These are phyloP conservation scores for Pugionium dolabratum DNA, from an alignment of 345 rosid species.

Conservation along the genomic window DNA sequence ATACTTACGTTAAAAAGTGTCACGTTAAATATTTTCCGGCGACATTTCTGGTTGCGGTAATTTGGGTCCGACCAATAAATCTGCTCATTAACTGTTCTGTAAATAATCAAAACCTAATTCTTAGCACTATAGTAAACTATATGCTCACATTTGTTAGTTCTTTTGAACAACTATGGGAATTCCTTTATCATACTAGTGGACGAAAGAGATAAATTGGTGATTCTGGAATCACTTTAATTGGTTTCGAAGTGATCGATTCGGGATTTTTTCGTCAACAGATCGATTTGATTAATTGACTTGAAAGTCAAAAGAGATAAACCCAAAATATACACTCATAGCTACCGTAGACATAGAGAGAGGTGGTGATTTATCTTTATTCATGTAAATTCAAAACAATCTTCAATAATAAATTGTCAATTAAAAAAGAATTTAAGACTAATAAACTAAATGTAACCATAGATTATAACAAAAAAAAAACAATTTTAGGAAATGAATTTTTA, in stretches of 20 bases:
- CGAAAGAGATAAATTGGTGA: slow-evolving; percentile 17
- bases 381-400: not conserved
- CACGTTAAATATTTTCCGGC: not conserved
- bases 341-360: slow-evolving; percentile 23
- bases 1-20: slow-evolving; percentile 25
- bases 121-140: slow-evolving; percentile 14
- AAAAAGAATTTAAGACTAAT: no score
- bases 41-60: slow-evolving; percentile 31
- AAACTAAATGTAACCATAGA: no score
- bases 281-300: slow-evolving; percentile 30
- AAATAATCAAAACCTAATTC: slow-evolving; percentile 19
- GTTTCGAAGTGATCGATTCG: slow-evolving; percentile 35
- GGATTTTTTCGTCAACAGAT: no score
- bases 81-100: slow-evolving; percentile 18
- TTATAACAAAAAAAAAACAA: no score
- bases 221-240: slow-evolving; percentile 31
- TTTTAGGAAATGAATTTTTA: no score
- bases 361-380: not conserved
- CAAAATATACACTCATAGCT: slow-evolving; percentile 19
- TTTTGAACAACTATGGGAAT: slow-evolving; percentile 3
- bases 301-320: slow-evolving; percentile 25
- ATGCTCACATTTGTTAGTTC: slow-evolving; percentile 31
- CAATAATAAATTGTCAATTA: not conserved
- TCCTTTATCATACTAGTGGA: slow-evolving; percentile 6
- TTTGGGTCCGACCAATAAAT: slow-evolving; percentile 34